A percentile compares a stretch with the other conserved stretches of the same genome.
Evolutionary conservation across 306 rosid genomes (phyloP).

Genomic region (Canavalia ensiformis): DNA sequence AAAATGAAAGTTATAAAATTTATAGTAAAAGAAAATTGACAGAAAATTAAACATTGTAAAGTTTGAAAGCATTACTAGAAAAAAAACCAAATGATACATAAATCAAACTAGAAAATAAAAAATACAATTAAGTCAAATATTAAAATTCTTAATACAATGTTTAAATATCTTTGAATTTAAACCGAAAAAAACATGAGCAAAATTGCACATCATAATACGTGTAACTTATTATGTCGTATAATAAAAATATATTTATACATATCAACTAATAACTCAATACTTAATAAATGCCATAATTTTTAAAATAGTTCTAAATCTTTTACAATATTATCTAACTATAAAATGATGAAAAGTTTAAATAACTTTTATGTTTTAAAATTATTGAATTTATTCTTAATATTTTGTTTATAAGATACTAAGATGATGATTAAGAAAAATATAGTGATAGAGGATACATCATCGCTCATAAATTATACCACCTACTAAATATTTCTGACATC

Average conservation of each 20-base stretch:
- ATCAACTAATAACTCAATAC: background rate
- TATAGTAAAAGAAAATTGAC: too few relatives aligned
- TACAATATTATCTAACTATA: background rate
- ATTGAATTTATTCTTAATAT: background rate
- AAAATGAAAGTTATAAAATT: too few relatives aligned
- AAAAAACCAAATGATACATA: too few relatives aligned
- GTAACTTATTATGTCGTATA: background rate
- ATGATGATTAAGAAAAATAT: background rate
- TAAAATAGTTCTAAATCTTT: background rate
- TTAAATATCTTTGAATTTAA: too few relatives aligned
- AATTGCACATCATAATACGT: background rate
- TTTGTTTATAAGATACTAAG: background rate
- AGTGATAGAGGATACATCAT: background rate
- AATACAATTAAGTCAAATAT: too few relatives aligned
- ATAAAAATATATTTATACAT: background rate
- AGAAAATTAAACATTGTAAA: too few relatives aligned
- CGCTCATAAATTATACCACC: background rate
- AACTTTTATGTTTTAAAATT: background rate
- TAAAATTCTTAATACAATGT: too few relatives aligned
- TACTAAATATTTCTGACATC: conserved; percentile 6
- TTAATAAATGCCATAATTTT: background rate
- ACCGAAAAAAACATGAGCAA: too few relatives aligned
- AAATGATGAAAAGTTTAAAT: background rate
- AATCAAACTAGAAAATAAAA: too few relatives aligned
- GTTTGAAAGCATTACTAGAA: too few relatives aligned